These are phyloP conservation scores for Paramecium tetraurelia DNA, from an alignment of 73 alveolate genomes.

Conservation along the genomic window DNA sequence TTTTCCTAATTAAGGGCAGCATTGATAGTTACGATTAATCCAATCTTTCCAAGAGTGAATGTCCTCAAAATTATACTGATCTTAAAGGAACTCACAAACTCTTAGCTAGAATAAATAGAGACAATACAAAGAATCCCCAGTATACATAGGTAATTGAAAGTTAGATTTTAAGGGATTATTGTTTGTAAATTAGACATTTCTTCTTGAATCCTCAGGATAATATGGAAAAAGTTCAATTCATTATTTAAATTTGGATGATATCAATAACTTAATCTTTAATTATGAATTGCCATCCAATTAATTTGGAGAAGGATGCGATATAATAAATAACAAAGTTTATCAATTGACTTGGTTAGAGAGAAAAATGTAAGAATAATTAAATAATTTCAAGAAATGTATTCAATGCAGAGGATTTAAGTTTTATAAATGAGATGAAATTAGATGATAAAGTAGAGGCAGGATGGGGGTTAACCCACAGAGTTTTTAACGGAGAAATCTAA, in stretches of 20 bases:
- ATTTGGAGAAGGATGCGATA: constrained; percentile 50
- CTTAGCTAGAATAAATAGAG: background rate
- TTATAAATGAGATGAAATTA: background rate
- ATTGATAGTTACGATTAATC: background rate
- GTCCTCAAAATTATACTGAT: background rate
- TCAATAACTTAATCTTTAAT: background rate
- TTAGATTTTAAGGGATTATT: background rate
- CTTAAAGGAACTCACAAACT: background rate
- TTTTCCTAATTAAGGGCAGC: background rate
- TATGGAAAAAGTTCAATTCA: constrained; percentile 33
- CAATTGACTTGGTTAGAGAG: constrained; percentile 44
- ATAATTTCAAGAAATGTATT: background rate
- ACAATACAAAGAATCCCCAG: background rate
- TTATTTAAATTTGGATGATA: background rate
- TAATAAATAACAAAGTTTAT: constrained; percentile 14
- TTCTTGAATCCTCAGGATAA: constrained; percentile 34
- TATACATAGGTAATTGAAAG: background rate
- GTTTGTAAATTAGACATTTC: background rate
- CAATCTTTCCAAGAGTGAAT: background rate
- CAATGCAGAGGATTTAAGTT: background rate
- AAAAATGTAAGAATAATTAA: background rate
- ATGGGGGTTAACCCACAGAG: constrained; percentile 46
- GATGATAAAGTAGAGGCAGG: constrained; percentile 18
- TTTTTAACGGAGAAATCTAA: background rate
- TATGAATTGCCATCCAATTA: background rate